Percentiles rank a stretch among this genome's conserved stretches.
These are phyloP conservation scores for Corylus americana DNA, from an alignment of 306 rosid genomes.

Conservation along the genomic window DNA sequence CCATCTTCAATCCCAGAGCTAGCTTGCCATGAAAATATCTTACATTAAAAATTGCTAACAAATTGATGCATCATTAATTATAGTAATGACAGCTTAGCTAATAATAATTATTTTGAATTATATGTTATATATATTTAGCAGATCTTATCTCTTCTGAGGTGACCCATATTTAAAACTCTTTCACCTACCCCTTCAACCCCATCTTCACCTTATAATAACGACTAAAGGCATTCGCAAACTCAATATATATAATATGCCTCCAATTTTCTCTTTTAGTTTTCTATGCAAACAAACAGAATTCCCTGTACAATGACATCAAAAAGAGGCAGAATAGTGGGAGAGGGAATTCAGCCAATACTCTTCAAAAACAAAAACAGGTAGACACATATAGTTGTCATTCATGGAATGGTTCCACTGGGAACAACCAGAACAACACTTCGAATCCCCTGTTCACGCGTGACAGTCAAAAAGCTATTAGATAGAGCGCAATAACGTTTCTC, in stretches of 20 bases:
- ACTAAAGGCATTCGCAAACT: constrained; percentile 21
- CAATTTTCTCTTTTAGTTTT: constrained; percentile 13
- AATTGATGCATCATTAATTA: not conserved
- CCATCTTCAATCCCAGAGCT: not conserved
- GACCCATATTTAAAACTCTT: constrained; percentile 34
- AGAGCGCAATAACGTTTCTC: constrained; percentile 58
- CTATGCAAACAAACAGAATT: constrained; percentile 9
- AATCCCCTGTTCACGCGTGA: constrained; percentile 46
- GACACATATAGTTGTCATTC: constrained; percentile 41
- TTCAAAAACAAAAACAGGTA: constrained; percentile 21
- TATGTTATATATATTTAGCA: constrained; percentile 23
- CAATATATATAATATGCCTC: not conserved
- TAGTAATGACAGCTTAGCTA: constrained; percentile 30
- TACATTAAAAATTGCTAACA: not conserved
- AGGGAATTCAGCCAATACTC: constrained; percentile 1
- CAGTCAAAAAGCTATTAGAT: constrained; percentile 56
- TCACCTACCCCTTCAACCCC: constrained; percentile 37
- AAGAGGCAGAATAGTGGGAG: constrained; percentile 19
- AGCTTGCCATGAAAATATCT: not conserved
- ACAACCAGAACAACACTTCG: constrained; percentile 22
- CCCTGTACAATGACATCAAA: constrained; percentile 7
- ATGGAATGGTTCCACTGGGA: constrained; percentile 42
- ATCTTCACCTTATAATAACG: constrained; percentile 22
- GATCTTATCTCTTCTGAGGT: constrained; percentile 32
- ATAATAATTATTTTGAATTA: constrained; percentile 26